A percentile compares a stretch with the other conserved stretches of the same genome.
phyloP scores from a whole-genome alignment of 2,329 filamentous ascomycete genomes.

The Sporothrix brasiliensis region DNA sequence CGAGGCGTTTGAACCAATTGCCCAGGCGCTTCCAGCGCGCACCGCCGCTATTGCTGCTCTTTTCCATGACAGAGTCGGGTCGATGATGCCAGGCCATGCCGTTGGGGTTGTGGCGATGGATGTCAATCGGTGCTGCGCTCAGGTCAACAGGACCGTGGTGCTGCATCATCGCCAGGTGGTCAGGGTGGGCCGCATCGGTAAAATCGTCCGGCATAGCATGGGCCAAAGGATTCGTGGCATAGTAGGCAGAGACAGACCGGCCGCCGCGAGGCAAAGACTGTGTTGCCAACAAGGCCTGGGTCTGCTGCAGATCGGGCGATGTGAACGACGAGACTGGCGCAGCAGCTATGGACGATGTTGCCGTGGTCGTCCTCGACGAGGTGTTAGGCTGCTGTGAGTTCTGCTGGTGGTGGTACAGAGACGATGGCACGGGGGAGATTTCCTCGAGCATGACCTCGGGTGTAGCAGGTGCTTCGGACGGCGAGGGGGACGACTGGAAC shows the following conservation, averaged over 20 bases:
- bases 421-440: conserved; percentile 4
- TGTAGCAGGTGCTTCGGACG: not conserved
- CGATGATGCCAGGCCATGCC: conserved; percentile 1
- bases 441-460: not conserved
- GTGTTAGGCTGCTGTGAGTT: not conserved
- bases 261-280: conserved; percentile 23
- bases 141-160: not conserved
- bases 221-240: conserved; percentile 25
- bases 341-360: not conserved
- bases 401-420: conserved; percentile 7
- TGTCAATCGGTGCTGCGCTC: not conserved
- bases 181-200: not conserved
- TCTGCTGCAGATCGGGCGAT: not conserved
- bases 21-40: conserved; percentile 41
- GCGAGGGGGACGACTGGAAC: conserved; percentile 27
- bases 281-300: not conserved
- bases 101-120: not conserved
- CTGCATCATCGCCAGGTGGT: conserved; percentile 12
- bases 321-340: not conserved
- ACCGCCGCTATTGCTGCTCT: conserved; percentile 29
- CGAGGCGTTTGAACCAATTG: conserved; percentile 43
- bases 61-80: conserved; percentile 30
- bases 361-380: not conserved
- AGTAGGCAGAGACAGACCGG: conserved; percentile 32
- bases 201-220: not conserved